Evolutionary conservation across 2,329 filamentous ascomycete genomes (phyloP), one percentile per base, ranked within the genome.

Genomic region (Hirsutella thompsonii): DNA sequence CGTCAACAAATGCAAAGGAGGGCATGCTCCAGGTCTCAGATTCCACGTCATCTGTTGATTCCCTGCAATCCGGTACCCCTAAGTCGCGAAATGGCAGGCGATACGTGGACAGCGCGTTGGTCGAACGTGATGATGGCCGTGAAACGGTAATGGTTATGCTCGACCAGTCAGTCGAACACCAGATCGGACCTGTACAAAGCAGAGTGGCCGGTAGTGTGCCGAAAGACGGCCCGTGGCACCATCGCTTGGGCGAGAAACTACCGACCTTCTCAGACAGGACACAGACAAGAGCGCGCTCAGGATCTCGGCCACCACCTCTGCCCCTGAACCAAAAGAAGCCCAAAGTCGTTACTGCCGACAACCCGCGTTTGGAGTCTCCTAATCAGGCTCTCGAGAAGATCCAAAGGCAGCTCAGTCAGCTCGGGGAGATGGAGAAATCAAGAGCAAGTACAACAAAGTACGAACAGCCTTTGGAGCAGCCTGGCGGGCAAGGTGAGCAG

Each of bases 241-340:
- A 62, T 29, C 71, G 76, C 2, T 60, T 80, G 37, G 77, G 77
- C 20, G 72, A 80, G 36, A 61, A 70, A 19, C 70, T 70, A 41
- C 73, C 72, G 19, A 68, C 71, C 2, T 81, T 81, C 49, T 78
- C 77, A 1, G 64, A 65, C 29, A 66, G 74, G 43, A 66, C 64
- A 49, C 57, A 63, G 41, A 55, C 52, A 5, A 63, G 61, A 32
- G 63, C 63, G 18, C 66, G 72, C 42, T 74, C 71, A 49, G 69
- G 70, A 56, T 66, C 71, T 11, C 74, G 73, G 6, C 77, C 77
- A 2, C 63, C 69, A 14, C 74, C 76, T 3, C 57, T 81, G 18
- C 58, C 69, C 21, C 59, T 81, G 26, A 58, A 55, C 8, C 59
- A 58, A 8, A 56, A 53, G 40, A 66, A 63, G 49, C 63, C 60